phyloP scores from a whole-genome alignment of 768 basidiomycete species.

The Porphyrellus cyaneotinctus region DNA sequence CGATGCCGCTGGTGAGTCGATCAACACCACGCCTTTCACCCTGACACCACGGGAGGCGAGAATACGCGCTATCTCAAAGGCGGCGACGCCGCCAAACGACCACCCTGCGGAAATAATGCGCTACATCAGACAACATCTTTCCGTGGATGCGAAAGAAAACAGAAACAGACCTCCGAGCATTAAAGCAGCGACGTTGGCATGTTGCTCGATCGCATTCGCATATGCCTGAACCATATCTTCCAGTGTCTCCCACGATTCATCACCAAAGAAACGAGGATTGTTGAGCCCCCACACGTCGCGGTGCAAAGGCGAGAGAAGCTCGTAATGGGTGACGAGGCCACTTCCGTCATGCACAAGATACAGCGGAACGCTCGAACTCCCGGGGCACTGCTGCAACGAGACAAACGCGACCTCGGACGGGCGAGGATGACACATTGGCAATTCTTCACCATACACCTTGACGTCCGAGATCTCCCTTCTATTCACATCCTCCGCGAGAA shows the following conservation, averaged over 20 bases:
- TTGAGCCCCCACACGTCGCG: conserved; percentile 59
- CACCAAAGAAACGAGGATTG: conserved; percentile 48
- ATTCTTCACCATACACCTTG: neutral
- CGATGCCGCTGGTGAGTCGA: conserved; percentile 62
- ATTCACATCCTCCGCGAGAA: conserved; percentile 6
- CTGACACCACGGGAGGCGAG: conserved; percentile 37
- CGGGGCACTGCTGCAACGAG: conserved; percentile 35
- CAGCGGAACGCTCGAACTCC: conserved; percentile 37
- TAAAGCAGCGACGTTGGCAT: conserved; percentile 34
- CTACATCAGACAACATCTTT: neutral
- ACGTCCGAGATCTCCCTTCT: neutral
- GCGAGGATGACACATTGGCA: neutral
- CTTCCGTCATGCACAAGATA: conserved; percentile 74
- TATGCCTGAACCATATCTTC: conserved; percentile 53
- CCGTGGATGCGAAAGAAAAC: neutral
- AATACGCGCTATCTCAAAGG: conserved; percentile 58
- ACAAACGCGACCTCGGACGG: conserved; percentile 30
- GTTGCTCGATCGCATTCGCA: conserved; percentile 36
- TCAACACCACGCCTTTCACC: conserved; percentile 57
- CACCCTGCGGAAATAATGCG: neutral
- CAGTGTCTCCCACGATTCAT: conserved; percentile 45
- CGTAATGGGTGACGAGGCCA: conserved; percentile 52
- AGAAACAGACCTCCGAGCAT: conserved; percentile 53
- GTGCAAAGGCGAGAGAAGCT: conserved; percentile 42
- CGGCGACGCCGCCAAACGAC: conserved; percentile 36